Evolutionary conservation across 2,329 filamentous ascomycete genomes (phyloP), one percentile per base, ranked within the genome.

Genomic region (Dothistroma septosporum): DNA sequence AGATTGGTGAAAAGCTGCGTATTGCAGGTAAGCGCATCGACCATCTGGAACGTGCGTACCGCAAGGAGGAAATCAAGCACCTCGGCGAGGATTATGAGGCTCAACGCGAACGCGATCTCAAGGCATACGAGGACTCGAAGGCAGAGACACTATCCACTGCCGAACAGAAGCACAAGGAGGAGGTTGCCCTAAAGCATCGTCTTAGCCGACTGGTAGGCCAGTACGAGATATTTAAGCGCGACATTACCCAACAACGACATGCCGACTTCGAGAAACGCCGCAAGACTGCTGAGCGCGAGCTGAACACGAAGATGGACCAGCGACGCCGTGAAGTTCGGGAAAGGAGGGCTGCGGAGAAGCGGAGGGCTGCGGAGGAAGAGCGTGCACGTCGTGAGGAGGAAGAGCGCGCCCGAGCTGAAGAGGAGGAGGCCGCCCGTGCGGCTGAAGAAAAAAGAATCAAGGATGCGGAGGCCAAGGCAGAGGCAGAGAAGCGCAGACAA

Each of bases 201-300:
- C 86, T 99, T 55, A 88, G 84, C 72, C 87, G 92, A 64, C 84
- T 99, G 58, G 88, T 97, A 66, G 84, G 87, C n/a, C 77, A 83
- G 57, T 99, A 96, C 78, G 91, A 94, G 75, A 79, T 80, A 10
- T 97, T 96, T 85, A 87, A 90, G 72, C 82, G 87, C 67, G 87
- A 87, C 53, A 86, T 99, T 57, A 90, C 90, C 64, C 88, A 94
- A 76, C 88, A 91, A 73, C 90, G 93, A 69, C 91, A 91, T 73
- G 90, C 96, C 70, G 92, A 97, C 77, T 99, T 97, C 69, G 94
- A 97, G 83, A 93, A 90, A 81, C 90, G 92, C 66, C 90, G 90
- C 73, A 92, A 89, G 76, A 88, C 91, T 72, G 94, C 94, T 33
- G 92, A 97, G 82, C 87, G 89, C 66, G 94, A 99, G 75, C 85